Evolutionary conservation across 73 alveolate species (phyloP), one percentile per base, ranked within the genome.

Genomic region (Effrenium voratum): DNA sequence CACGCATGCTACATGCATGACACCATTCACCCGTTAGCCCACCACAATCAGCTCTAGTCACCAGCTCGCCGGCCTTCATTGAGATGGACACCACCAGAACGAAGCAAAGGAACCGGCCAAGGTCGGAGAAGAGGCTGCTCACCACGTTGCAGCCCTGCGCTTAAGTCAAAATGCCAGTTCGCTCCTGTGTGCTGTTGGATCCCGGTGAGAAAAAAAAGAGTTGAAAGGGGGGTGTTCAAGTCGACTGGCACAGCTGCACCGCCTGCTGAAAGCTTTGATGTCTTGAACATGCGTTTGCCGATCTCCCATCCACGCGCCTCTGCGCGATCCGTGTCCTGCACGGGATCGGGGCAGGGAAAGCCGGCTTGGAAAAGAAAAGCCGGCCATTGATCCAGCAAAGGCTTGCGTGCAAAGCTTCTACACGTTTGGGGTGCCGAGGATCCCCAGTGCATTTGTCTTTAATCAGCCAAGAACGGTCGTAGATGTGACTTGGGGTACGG

Each of bases 121-220:
- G 82, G 28, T 92, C 98, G 30, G 91, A 68, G 82, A 92, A 92
- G 77, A 92, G 63, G 60, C 80, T 68, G 87, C 91, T 73, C 82
- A 92, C 98, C 75, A 92, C 98, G 81, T 92, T 92, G 91, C 98
- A 92, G 63, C 98, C 98, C 91, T 92, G 81, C 57, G 19, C 55
- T 30, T 24, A 1, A 66, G n/a, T n/a, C n/a, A 30, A 66, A 66
- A 30, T 19, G 41, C 40, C 43, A 15, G 72, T 57, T 22, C 72
- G 68, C 22, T 12, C 77, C 41, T 66, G 34, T 26, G 40, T 19
- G 0, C 40, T 66, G n/a, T 13, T 66, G 40, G 40, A 66, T 30
- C 72, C 28, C 16, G 68, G 72, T 57, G 72, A 13, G 41, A 19
- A 68, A 13, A 52, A 8, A 52, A 12, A 52, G 19, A 19, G 63